Evolutionary conservation across 306 rosid species (phyloP), one percentile per base, ranked within the genome.

Genomic region (Trifolium repens): DNA sequence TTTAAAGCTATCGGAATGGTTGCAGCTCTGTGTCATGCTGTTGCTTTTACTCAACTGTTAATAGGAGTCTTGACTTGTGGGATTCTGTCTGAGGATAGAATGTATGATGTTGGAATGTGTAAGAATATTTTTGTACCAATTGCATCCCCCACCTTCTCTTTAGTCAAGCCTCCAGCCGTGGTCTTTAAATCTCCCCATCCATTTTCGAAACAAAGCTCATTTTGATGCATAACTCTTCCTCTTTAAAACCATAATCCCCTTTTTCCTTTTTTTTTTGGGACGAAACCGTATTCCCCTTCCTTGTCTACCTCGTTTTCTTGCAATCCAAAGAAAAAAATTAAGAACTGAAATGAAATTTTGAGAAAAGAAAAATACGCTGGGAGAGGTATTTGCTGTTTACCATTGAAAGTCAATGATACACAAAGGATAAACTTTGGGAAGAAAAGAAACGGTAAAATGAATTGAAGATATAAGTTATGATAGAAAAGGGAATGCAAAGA

Each of bases 51-150:
- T 11, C 0, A 0, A 2, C 87, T 91, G 37, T 42, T 94, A 22
- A 78, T 91, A 70, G 16, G 88, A 81, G 69, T 50, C 84, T 90
- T 2, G 96, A 97, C 9, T 49, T 94, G 86, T 91, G 96, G 98
- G 94, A 89, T 75, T 91, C 94, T 2, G 89, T 94, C 59, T 12
- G 96, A 90, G 80, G 91, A 88, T 17, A 86, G 96, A 76, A 79
- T 91, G 91, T 94, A 90, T 72, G 98, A 90, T 82, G 98, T 96
- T 9, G 93, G 91, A 61, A 94, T 91, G 97, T 96, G 98, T 10
- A 65, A 86, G 84, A 75, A 89, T 39, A 89, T 91, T 49, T 91
- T 90, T 54, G 78, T 87, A 22, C 91, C 98, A 0, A 55, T 86
- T 58, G 96, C 98, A 90, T 78, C 90, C 97, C 97, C 70, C 94